Evolutionary conservation across 768 basidiomycete species (phyloP).

Genomic region (Trametes elegans): DNA sequence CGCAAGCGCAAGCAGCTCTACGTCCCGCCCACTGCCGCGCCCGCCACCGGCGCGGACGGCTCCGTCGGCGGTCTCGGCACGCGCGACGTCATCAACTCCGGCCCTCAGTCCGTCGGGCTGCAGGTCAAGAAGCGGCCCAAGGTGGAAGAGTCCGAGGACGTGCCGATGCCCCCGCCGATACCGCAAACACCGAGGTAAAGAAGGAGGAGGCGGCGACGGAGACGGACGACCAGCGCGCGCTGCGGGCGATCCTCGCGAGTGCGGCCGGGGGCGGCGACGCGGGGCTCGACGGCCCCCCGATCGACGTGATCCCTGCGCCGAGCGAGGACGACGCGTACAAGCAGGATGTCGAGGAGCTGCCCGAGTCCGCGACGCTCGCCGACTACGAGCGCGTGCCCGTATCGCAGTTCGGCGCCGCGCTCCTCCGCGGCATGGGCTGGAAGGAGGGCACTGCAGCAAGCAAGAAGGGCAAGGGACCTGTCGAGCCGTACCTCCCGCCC

Average conservation of each 20-base stretch:
- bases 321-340: constrained; percentile 83
- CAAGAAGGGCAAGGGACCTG: constrained; percentile 52
- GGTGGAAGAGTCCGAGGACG: constrained; percentile 25
- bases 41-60: constrained; percentile 60
- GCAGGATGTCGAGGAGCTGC: constrained; percentile 80
- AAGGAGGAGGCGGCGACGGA: constrained; percentile 45
- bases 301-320: constrained; percentile 56
- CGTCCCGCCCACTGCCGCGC: constrained; percentile 61
- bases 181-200: constrained; percentile 15
- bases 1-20: constrained; percentile 63
- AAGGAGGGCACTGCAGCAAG: constrained; percentile 76
- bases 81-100: constrained; percentile 72
- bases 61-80: constrained; percentile 78
- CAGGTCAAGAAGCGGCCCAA: constrained; percentile 43
- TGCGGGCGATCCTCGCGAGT: constrained; percentile 73
- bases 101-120: constrained; percentile 68
- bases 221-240: constrained; percentile 76
- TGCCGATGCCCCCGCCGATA: constrained; percentile 16
- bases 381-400: constrained; percentile 93
- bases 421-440: constrained; percentile 97
- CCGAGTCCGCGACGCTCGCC: constrained; percentile 69
- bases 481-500: constrained; percentile 79
- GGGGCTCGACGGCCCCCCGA: constrained; percentile 34
- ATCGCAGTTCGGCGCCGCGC: constrained; percentile 88
- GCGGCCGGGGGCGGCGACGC: constrained; percentile 40